phyloP scores from a whole-genome alignment of 768 basidiomycete species.

The Termitomyces sp. region DNA sequence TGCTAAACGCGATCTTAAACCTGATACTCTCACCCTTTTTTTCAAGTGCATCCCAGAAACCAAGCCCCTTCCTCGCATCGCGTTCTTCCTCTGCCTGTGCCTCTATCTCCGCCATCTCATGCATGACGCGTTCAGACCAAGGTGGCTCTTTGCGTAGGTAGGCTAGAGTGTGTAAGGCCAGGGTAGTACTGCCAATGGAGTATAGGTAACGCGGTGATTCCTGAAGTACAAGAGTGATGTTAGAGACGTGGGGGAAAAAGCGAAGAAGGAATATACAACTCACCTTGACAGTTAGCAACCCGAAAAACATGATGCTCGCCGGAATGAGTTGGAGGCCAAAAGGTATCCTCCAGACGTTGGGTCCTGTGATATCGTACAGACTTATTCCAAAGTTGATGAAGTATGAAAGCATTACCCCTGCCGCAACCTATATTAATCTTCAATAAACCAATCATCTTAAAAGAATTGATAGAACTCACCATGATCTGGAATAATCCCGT shows the following conservation, averaged over 20 bases:
- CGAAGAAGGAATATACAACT: not conserved
- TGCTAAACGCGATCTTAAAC: constrained; percentile 76
- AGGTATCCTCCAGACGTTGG: constrained; percentile 64
- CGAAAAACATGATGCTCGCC: constrained; percentile 64
- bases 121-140: constrained; percentile 44
- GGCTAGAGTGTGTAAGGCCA: constrained; percentile 58
- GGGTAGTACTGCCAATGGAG: constrained; percentile 50
- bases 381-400: constrained; percentile 63
- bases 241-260: constrained; percentile 5
- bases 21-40: constrained; percentile 78
- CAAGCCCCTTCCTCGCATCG: constrained; percentile 58
- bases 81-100: constrained; percentile 76
- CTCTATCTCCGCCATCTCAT: constrained; percentile 77
- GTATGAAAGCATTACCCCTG: constrained; percentile 83
- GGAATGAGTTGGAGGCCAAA: constrained; percentile 79
- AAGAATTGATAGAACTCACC: constrained; percentile 31
- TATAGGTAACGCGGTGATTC: constrained; percentile 80
- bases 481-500: constrained; percentile 86
- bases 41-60: constrained; percentile 66
- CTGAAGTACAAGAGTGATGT: constrained; percentile 19
- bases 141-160: constrained; percentile 50
- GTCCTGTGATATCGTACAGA: constrained; percentile 39
- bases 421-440: constrained; percentile 41
- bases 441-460: not conserved
- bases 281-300: constrained; percentile 63